These are phyloP conservation scores for Lotmaria passim DNA, from an alignment of 208 protist species.

Conservation along the genomic window DNA sequence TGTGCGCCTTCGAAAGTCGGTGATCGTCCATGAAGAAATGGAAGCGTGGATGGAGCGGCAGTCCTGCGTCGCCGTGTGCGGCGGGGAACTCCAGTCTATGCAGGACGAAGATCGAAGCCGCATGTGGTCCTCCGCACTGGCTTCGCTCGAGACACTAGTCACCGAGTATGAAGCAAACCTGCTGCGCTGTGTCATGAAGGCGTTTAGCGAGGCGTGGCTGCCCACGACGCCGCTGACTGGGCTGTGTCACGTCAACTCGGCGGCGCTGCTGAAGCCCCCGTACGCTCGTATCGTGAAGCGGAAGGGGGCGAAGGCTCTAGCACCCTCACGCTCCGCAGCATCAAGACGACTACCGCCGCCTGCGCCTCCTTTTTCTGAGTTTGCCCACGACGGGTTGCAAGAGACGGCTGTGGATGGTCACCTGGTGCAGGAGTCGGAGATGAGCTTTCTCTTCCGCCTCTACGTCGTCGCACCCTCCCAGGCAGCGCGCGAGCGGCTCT, in stretches of 20 bases:
- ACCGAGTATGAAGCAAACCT: conserved; percentile 17
- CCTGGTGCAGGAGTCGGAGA: conserved; percentile 3
- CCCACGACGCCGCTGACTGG: conserved; percentile 1
- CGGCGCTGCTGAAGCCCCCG: neutral
- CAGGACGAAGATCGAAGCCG: neutral
- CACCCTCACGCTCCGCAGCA: too few species aligned
- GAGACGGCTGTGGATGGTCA: neutral
- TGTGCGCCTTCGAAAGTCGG: neutral
- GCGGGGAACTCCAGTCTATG: neutral
- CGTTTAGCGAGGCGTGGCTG: conserved; percentile 21
- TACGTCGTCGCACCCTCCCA: conserved; percentile 6
- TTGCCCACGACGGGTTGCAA: too few species aligned
- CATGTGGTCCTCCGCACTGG: neutral
- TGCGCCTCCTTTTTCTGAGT: neutral
- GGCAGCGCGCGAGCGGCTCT: neutral
- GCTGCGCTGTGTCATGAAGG: conserved; percentile 23
- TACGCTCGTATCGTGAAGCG: neutral
- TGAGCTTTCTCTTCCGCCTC: conserved; percentile 20
- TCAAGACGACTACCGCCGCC: neutral
- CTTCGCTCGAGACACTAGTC: conserved; percentile 7
- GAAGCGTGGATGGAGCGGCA: neutral
- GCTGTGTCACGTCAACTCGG: conserved; percentile 9
- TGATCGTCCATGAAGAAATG: neutral
- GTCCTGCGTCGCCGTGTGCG: neutral
- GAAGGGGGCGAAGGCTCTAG: neutral